Evolutionary conservation across 768 basidiomycete genomes (phyloP).

Genomic region (Pleurotus eryngii): DNA sequence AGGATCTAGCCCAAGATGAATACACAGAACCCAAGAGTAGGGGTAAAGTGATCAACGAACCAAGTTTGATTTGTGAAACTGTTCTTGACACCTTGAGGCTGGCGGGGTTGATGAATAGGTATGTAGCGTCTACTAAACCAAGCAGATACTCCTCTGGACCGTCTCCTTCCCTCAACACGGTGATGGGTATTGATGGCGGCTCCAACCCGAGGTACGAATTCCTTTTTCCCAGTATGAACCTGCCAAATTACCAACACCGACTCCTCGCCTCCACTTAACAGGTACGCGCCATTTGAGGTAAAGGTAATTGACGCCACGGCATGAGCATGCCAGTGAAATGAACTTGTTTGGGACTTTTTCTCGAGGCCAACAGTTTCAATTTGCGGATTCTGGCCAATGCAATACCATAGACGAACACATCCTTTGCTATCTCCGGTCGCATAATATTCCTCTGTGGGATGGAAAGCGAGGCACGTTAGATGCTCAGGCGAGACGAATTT

Average conservation of each 20-base stretch:
- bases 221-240: slow-evolving; percentile 80
- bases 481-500: slow-evolving; percentile 81
- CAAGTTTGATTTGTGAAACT: slow-evolving; percentile 75
- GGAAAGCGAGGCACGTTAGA: slow-evolving; percentile 82
- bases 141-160: slow-evolving; percentile 86
- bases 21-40: not conserved
- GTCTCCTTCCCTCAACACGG: slow-evolving; percentile 45
- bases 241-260: slow-evolving; percentile 98
- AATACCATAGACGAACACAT: slow-evolving; percentile 89
- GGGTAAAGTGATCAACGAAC: slow-evolving; percentile 33
- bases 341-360: slow-evolving; percentile 79
- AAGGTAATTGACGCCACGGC: slow-evolving; percentile 85
- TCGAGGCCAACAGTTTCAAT: slow-evolving; percentile 58
- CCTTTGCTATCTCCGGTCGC: slow-evolving; percentile 91
- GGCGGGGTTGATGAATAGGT: slow-evolving; percentile 69
- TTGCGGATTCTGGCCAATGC: slow-evolving; percentile 60
- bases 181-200: slow-evolving; percentile 74
- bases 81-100: slow-evolving; percentile 70
- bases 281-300: slow-evolving; percentile 86
- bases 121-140: slow-evolving; percentile 77
- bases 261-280: slow-evolving; percentile 94
- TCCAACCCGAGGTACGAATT: slow-evolving; percentile 91
- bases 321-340: slow-evolving; percentile 97
- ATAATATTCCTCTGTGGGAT: slow-evolving; percentile 90
- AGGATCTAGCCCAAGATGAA: slow-evolving; percentile 25